These are phyloP conservation scores for Ophiostoma montium DNA, from an alignment of 2,329 filamentous ascomycete genomes.

Conservation along the genomic window DNA sequence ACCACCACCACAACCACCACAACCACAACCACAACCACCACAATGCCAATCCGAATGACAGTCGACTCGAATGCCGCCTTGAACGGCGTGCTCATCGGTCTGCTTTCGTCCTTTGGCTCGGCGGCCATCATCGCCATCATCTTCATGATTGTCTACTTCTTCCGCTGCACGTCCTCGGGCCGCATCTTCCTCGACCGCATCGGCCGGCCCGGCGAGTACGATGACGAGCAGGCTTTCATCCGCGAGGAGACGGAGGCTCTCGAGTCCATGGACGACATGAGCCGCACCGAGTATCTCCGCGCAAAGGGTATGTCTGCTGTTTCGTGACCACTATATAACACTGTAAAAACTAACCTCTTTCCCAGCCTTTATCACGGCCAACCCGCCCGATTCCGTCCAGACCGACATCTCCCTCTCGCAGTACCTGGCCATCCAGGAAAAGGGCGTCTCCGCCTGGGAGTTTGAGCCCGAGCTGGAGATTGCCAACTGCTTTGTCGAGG, in stretches of 20 bases:
- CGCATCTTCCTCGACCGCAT: conserved; percentile 89
- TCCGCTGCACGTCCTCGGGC: conserved; percentile 75
- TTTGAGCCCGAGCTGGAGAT: conserved; percentile 99
- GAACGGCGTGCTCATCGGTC: conserved; percentile 80
- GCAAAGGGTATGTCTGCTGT: conserved; percentile 61
- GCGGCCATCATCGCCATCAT: conserved; percentile 71
- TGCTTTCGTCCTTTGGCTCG: conserved; percentile 87
- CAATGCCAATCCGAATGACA: not conserved
- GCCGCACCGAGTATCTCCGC: conserved; percentile 77
- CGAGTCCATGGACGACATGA: conserved; percentile 89
- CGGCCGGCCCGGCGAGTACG: conserved; percentile 86
- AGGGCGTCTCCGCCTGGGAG: conserved; percentile 98
- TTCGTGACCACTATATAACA: not conserved
- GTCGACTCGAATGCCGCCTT: conserved; percentile 18
- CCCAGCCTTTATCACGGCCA: conserved; percentile 80
- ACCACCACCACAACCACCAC: not conserved
- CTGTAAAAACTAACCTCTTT: not conserved
- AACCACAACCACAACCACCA: not conserved
- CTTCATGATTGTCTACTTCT: conserved; percentile 78
- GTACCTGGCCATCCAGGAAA: conserved; percentile 96
- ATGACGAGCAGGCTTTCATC: conserved; percentile 90
- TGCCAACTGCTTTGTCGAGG: conserved; percentile 97
- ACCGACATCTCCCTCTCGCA: conserved; percentile 97
- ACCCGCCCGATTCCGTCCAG: conserved; percentile 86
- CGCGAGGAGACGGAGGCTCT: conserved; percentile 91